Evolutionary conservation across 768 basidiomycete genomes (phyloP), one percentile per base, ranked within the genome.

Genomic region (Amanita thiersii): DNA sequence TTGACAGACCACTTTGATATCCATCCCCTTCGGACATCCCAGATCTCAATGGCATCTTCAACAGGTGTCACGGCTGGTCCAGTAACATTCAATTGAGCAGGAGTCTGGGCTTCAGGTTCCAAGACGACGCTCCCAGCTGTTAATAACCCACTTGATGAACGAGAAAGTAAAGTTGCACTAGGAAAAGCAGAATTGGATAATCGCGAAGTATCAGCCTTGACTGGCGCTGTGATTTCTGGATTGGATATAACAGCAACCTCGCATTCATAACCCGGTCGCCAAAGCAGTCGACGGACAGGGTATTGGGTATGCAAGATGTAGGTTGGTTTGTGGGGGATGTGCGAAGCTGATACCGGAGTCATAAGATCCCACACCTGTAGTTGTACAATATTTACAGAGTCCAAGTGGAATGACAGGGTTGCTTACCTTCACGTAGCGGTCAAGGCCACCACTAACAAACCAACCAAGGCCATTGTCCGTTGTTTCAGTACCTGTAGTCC

Each of bases 1-100:
- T 67, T 70, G 8, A 89, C 72, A 2, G 74, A 71, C 83, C 88
- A 91, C 60, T 91, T 92, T 4, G 84, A 81, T 37, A 90, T 70
- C 74, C 82, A 86, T 0, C 76, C 73, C 35, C 89, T 66, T 40
- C 88, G 68, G 1, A 86, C 84, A 56, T 92, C 88, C 89, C 89
- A 92, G 17, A 91, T 80, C 51, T 90, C 87, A 21, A 88, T 68
- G 0, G 77, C 63, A 52, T 87, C 81, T 2, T 78, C 74, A 19
- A 54, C 48, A 2, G 50, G 36, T 21, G 31, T 36, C 12, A 47
- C 29, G 11, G 29, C 34, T 3, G 49, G 18, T 8, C 32, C 30
- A 23, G 53, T 46, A 50, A 56, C 45, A 45, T 64, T 43, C 12
- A n/a, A 15, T 6, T 43, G 34, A 9, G 30, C 15, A 8, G 33